Conservation (phyloP, 495 filamentous ascomycete genomes). For the Copromyces sp. region DNA sequence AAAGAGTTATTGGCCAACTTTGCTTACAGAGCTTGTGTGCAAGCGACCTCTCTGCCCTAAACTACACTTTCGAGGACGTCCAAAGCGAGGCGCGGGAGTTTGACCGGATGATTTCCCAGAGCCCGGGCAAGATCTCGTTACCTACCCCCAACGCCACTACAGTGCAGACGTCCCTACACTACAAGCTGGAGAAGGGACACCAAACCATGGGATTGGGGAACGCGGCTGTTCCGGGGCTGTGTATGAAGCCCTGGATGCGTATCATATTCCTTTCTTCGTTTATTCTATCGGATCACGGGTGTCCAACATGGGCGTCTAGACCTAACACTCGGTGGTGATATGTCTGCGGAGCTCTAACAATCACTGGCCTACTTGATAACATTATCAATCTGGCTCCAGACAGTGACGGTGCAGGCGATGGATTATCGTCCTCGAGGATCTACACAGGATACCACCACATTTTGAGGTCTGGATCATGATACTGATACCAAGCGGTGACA, state of each 20-base stretch:
- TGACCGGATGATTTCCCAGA: slow-evolving; percentile 1
- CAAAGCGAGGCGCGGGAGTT: background rate
- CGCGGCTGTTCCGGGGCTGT: background rate
- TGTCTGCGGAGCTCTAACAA: background rate
- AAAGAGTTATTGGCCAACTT: background rate
- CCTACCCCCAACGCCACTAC: slow-evolving; percentile 3
- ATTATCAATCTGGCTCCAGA: background rate
- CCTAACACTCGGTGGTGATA: background rate
- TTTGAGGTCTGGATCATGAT: background rate
- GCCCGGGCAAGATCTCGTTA: slow-evolving; percentile 2
- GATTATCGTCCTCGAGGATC: background rate
- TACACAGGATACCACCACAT: background rate
- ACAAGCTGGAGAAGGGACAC: background rate
- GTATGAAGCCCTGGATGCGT: background rate
- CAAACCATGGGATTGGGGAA: slow-evolving; percentile 15
- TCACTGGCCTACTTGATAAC: background rate
- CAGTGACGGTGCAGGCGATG: background rate
- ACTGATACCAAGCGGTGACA: background rate
- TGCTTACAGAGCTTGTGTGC: background rate
- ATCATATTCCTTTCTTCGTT: background rate
- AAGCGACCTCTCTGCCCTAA: background rate
- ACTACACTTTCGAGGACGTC: background rate
- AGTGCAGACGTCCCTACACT: background rate
- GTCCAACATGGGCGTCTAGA: background rate
- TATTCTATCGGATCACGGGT: background rate